A percentile compares a stretch with the other conserved stretches of the same genome.
Evolutionary conservation across 805 yeast species (phyloP).

Genomic region (Hanseniaspora singularis): DNA sequence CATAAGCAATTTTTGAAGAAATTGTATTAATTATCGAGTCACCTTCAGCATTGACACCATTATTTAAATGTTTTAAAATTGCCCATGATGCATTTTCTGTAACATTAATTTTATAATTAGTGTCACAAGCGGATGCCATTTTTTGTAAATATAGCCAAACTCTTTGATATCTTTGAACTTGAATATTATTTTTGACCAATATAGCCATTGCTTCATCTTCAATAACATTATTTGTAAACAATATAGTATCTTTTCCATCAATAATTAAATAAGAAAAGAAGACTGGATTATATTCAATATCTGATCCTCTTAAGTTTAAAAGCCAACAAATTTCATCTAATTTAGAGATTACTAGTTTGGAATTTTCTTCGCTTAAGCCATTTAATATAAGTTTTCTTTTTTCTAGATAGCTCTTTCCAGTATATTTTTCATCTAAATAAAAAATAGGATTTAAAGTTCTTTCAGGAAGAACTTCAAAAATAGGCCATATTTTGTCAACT

Average conservation of each 20-base stretch:
- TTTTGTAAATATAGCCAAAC: constrained; percentile 47
- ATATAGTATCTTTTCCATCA: constrained; percentile 32
- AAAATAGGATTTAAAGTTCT: constrained; percentile 42
- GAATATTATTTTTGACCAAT: constrained; percentile 36
- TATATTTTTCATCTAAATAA: constrained; percentile 38
- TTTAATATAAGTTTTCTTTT: constrained; percentile 35
- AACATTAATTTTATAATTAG: constrained; percentile 34
- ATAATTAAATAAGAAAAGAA: constrained; percentile 56
- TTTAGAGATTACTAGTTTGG: constrained; percentile 48
- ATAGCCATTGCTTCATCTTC: constrained; percentile 31
- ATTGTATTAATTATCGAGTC: constrained; percentile 25
- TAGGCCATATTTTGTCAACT: constrained; percentile 62
- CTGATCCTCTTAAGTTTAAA: constrained; percentile 71
- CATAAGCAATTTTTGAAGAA: constrained; percentile 48
- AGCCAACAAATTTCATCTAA: constrained; percentile 89
- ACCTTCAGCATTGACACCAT: constrained; percentile 13
- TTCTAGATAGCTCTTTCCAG: constrained; percentile 52
- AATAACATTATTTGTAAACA: constrained; percentile 44
- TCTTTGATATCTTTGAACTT: constrained; percentile 40
- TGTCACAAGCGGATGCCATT: constrained; percentile 19
- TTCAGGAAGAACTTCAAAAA: constrained; percentile 52
- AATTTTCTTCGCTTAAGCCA: neutral
- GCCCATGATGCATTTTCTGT: constrained; percentile 61
- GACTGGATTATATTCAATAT: constrained; percentile 76
- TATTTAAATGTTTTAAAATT: constrained; percentile 40